A percentile compares a stretch with the other conserved stretches of the same genome.
These are phyloP conservation scores for Ustilago xerochloae DNA, from an alignment of 1,284 basidiomycete genomes.

Conservation along the genomic window DNA sequence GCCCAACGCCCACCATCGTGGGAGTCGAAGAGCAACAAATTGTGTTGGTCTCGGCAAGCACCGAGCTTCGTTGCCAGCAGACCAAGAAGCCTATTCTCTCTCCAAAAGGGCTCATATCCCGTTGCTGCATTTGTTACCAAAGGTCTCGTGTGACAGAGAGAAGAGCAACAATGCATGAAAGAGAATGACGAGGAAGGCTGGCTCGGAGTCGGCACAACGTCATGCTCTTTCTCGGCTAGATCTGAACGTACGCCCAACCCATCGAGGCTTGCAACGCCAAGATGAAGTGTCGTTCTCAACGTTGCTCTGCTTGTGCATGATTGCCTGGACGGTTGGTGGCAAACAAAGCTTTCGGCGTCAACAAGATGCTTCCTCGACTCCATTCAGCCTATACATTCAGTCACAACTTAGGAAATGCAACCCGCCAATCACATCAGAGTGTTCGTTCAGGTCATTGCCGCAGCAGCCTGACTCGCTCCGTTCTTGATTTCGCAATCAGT, in stretches of 20 bases:
- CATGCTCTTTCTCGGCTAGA: slow-evolving; percentile 5
- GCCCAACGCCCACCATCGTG: too few species aligned
- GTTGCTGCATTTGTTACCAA: too few species aligned
- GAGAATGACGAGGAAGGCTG: neutral
- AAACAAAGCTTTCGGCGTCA: neutral
- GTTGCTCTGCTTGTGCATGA: neutral
- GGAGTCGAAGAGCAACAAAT: neutral
- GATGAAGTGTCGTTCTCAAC: neutral
- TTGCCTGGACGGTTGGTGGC: neutral
- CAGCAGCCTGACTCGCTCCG: neutral
- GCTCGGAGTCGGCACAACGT: slow-evolving; percentile 3
- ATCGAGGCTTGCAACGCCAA: neutral
- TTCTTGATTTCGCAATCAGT: neutral
- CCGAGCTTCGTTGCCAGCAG: neutral
- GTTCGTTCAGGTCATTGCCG: neutral
- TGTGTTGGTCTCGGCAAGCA: slow-evolving; percentile 1
- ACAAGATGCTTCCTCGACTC: too few species aligned
- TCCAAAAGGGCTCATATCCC: neutral
- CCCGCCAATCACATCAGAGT: neutral
- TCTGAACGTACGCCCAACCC: slow-evolving; percentile 6
- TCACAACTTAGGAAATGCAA: too few species aligned
- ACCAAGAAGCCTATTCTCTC: neutral
- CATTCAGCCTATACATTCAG: too few species aligned
- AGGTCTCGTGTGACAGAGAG: neutral
- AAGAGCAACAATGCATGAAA: neutral